phyloP scores from a whole-genome alignment of 148 eudicot genomes.

The Silene uniflora region DNA sequence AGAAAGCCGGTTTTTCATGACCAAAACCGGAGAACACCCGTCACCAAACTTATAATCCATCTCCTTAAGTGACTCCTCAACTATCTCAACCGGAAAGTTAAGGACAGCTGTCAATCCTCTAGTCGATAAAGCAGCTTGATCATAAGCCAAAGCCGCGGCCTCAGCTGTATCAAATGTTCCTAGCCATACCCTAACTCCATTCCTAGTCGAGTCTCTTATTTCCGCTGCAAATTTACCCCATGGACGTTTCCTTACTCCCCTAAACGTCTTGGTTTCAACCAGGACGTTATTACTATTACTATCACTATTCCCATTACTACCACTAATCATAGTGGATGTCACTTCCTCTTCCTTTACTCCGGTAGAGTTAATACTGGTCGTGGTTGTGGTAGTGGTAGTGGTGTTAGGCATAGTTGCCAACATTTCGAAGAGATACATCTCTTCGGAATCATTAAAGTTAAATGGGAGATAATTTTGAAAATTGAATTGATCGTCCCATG shows the following conservation, averaged over 20 bases:
- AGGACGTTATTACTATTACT: neutral
- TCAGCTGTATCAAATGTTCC: constrained; percentile 78
- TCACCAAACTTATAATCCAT: constrained; percentile 35
- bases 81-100: constrained; percentile 60
- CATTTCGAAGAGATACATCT: constrained; percentile 58
- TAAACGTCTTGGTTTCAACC: constrained; percentile 24
- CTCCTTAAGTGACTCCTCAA: constrained; percentile 47
- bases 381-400: neutral
- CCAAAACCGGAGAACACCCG: constrained; percentile 64
- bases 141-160: constrained; percentile 69
- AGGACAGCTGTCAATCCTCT: constrained; percentile 52
- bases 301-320: neutral
- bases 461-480: constrained; percentile 41
- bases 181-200: constrained; percentile 72
- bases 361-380: constrained; percentile 17
- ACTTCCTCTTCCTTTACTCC: constrained; percentile 41
- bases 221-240: constrained; percentile 87
- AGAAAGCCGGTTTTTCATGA: constrained; percentile 56
- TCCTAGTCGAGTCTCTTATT: constrained; percentile 73
- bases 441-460: constrained; percentile 56
- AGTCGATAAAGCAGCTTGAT: constrained; percentile 67
- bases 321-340: constrained; percentile 21
- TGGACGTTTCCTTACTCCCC: constrained; percentile 68
- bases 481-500: constrained; percentile 11
- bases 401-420: constrained; percentile 21